Conservation (phyloP, 768 basidiomycete genomes). For the Hemileccinum rubropunctum region DNA sequence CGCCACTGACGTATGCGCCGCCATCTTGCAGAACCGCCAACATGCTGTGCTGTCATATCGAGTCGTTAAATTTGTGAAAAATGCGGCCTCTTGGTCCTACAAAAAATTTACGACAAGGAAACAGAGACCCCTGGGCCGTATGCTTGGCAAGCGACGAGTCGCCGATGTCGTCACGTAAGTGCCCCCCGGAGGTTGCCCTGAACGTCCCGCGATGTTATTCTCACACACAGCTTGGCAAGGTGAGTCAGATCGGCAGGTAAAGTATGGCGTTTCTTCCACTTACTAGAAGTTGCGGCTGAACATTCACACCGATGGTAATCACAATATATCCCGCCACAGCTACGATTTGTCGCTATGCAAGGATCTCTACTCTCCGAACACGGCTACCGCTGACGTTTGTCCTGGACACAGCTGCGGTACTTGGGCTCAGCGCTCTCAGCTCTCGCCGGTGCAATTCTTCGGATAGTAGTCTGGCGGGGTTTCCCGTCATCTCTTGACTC, state of each 20-base stretch:
- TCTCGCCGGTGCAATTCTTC: constrained; percentile 6
- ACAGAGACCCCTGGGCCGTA: neutral
- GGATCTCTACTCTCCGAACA: constrained; percentile 15
- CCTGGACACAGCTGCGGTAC: constrained; percentile 18
- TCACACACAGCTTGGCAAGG: constrained; percentile 30
- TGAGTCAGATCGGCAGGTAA: constrained; percentile 29
- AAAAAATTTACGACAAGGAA: neutral
- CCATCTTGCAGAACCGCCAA: neutral
- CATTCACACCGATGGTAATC: constrained; percentile 17
- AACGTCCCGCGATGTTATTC: constrained; percentile 13
- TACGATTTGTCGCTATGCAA: constrained; percentile 6
- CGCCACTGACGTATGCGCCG: neutral
- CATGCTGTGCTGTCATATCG: constrained; percentile 11
- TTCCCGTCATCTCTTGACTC: constrained; percentile 26
- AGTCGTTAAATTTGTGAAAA: neutral
- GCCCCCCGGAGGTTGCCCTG: constrained; percentile 8
- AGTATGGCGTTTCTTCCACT: constrained; percentile 24
- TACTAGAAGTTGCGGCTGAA: constrained; percentile 17
- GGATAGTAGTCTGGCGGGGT: constrained; percentile 1
- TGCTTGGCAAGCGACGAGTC: neutral
- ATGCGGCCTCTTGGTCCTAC: neutral
- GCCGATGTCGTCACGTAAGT: constrained; percentile 1
- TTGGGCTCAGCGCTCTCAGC: constrained; percentile 8
- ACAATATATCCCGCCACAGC: constrained; percentile 18
- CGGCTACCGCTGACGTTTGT: constrained; percentile 9